These are phyloP conservation scores for Nosema muscidifuracis DNA, from an alignment of 371 early-diverging fungal genomes.

Conservation along the genomic window DNA sequence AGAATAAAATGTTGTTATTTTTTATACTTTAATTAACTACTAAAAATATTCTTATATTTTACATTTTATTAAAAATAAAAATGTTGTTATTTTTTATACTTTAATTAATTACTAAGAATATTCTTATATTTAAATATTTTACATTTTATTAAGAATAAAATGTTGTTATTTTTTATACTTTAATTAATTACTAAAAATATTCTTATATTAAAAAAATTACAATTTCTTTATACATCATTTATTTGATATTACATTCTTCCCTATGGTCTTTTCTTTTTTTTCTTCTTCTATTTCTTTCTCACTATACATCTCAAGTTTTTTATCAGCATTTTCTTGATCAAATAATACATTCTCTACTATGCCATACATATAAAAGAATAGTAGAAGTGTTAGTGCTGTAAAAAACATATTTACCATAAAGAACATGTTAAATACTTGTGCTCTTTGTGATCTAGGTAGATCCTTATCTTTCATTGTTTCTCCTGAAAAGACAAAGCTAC, in stretches of 20 bases:
- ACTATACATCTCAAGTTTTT: slow-evolving; percentile 12
- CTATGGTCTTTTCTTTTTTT: slow-evolving; percentile 4
- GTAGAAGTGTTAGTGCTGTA: slow-evolving; percentile 40
- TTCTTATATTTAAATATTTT: too few species aligned
- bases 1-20: too few species aligned
- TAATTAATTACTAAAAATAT: too few species aligned
- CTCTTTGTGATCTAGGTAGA: slow-evolving; percentile 4
- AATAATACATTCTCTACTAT: slow-evolving; percentile 50
- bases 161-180: too few species aligned
- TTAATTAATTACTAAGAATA: too few species aligned
- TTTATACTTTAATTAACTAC: too few species aligned
- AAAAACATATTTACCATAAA: slow-evolving; percentile 48
- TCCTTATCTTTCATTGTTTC: slow-evolving; percentile 34
- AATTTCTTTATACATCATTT: slow-evolving; percentile 11
- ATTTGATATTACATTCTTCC: slow-evolving; percentile 10
- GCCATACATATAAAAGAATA: slow-evolving; percentile 58
- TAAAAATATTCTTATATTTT: too few species aligned
- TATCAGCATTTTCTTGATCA: slow-evolving; percentile 24
- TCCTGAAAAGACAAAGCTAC: slow-evolving; percentile 24
- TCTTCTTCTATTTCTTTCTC: slow-evolving; percentile 10
- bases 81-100: too few species aligned
- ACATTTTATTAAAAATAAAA: too few species aligned
- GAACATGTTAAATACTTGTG: slow-evolving; percentile 30
- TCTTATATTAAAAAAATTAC: too few species aligned
- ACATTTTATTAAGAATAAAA: too few species aligned